phyloP scores from a whole-genome alignment of 176 grass and related monocot species.

The Dendrocalamus sinicus region DNA sequence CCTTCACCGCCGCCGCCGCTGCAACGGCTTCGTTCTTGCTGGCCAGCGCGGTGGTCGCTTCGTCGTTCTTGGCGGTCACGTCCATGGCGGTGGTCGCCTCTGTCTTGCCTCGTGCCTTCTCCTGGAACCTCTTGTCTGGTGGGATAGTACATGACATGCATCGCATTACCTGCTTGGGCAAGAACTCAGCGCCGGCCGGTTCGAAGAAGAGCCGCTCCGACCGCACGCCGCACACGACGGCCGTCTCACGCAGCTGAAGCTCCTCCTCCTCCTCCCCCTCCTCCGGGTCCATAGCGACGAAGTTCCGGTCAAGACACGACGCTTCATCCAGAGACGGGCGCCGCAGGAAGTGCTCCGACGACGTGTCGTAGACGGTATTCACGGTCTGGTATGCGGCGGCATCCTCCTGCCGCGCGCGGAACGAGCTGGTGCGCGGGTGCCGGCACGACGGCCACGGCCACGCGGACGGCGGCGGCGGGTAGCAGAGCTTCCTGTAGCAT shows the following conservation, averaged over 20 bases:
- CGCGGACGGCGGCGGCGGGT: constrained; percentile 50
- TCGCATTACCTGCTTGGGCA: constrained; percentile 48
- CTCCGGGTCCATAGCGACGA: not conserved
- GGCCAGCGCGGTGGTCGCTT: not conserved
- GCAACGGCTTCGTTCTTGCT: not conserved
- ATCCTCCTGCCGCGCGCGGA: constrained; percentile 53
- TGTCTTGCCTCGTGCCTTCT: not conserved
- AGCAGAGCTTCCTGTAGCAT: constrained; percentile 49
- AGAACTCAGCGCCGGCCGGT: constrained; percentile 53
- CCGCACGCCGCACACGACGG: constrained; percentile 58
- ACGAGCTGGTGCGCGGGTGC: constrained; percentile 77
- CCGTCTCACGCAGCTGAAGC: constrained; percentile 46
- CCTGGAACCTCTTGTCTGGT: not conserved
- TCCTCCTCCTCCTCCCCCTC: constrained; percentile 21
- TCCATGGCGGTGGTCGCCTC: not conserved
- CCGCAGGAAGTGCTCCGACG: constrained; percentile 43
- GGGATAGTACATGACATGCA: not conserved
- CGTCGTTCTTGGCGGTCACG: not conserved
- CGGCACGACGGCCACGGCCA: constrained; percentile 92
- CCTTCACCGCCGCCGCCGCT: not conserved
- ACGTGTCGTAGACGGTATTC: constrained; percentile 63
- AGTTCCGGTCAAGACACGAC: constrained; percentile 15
- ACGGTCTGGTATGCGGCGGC: constrained; percentile 63
- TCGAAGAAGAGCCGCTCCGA: constrained; percentile 83
- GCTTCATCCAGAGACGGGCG: constrained; percentile 43